Percentiles rank a stretch among this genome's conserved stretches.
These are phyloP conservation scores for Litchi chinensis DNA, from an alignment of 345 rosid genomes.

Conservation along the genomic window DNA sequence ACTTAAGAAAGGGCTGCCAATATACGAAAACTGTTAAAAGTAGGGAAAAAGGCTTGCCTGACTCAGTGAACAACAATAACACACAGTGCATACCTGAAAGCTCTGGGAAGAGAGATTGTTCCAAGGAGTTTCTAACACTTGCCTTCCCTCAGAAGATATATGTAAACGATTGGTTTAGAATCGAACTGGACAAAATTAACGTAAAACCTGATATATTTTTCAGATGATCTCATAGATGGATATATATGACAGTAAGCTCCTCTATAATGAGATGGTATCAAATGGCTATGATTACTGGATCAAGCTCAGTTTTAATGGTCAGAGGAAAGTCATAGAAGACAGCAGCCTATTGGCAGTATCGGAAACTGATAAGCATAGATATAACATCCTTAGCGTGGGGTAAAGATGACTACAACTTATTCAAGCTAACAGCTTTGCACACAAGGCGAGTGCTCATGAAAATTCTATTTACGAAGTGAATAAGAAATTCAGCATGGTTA, in stretches of 20 bases:
- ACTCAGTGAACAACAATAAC: neutral
- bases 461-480: neutral
- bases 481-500: conserved; percentile 4
- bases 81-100: conserved; percentile 56
- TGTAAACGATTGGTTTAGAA: conserved; percentile 33
- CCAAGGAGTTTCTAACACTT: conserved; percentile 57
- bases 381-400: too few relatives aligned
- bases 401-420: too few relatives aligned
- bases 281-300: neutral
- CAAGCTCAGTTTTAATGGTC: too few relatives aligned
- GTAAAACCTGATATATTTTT: neutral
- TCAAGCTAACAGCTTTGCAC: neutral
- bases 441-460: neutral
- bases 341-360: too few relatives aligned
- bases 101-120: conserved; percentile 76
- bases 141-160: conserved; percentile 54
- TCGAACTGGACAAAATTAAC: neutral
- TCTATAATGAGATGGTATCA: neutral
- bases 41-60: neutral
- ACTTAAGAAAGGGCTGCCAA: conserved; percentile 69
- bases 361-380: too few relatives aligned
- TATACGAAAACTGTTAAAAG: neutral
- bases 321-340: too few relatives aligned
- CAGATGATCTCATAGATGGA: neutral
- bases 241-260: neutral